A percentile compares a stretch with the other conserved stretches of the same genome.
phyloP scores from a whole-genome alignment of 106 monocot genomes.

The Dendrobium officinale region DNA sequence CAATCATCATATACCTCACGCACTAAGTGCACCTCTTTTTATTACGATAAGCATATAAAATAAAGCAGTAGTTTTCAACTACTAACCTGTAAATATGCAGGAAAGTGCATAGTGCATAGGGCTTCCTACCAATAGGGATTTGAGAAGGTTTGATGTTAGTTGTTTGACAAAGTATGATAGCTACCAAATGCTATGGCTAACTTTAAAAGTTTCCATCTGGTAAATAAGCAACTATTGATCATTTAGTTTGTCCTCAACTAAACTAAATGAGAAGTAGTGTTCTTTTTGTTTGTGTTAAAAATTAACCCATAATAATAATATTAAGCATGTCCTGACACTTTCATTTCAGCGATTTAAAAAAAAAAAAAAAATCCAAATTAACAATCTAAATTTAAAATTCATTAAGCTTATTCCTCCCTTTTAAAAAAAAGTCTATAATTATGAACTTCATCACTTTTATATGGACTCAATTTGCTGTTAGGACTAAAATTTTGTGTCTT shows the following conservation, averaged over 20 bases:
- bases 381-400: too few relatives aligned
- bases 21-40: neutral
- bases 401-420: too few relatives aligned
- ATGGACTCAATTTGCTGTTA: neutral
- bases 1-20: neutral
- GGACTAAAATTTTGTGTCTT: too few relatives aligned
- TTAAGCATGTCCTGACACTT: too few relatives aligned
- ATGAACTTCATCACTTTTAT: neutral
- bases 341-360: too few relatives aligned
- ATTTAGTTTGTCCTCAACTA: too few relatives aligned
- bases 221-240: neutral
- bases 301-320: too few relatives aligned
- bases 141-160: neutral
- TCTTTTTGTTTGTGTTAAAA: too few relatives aligned
- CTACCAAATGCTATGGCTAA: neutral
- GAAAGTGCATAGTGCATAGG: neutral
- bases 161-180: neutral
- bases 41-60: neutral
- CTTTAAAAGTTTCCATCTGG: neutral
- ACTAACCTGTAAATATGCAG: neutral
- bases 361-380: too few relatives aligned
- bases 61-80: neutral
- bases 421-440: too few relatives aligned
- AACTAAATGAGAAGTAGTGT: too few relatives aligned
- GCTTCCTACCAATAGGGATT: neutral